Evolutionary conservation across 495 filamentous ascomycete species (phyloP).

Genomic region (Daldinia childiae): DNA sequence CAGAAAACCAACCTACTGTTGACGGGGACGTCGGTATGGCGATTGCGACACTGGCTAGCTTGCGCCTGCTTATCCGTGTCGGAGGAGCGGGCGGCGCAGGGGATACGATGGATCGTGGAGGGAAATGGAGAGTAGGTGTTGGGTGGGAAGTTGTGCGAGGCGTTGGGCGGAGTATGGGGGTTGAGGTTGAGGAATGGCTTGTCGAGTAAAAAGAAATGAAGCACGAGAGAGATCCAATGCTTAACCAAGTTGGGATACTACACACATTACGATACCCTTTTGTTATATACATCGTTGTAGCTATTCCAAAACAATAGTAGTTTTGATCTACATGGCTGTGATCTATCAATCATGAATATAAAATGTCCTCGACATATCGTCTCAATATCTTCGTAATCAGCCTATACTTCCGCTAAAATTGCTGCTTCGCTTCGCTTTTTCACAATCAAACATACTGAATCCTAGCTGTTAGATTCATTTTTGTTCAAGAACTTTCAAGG

Average conservation of each 20-base stretch:
- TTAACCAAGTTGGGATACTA: not conserved
- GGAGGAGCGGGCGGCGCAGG: slow-evolving; percentile 50
- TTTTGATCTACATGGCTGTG: slow-evolving; percentile 19
- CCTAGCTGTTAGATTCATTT: not conserved
- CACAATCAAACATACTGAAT: not conserved
- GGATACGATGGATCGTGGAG: slow-evolving; percentile 69
- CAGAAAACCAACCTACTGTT: slow-evolving; percentile 41
- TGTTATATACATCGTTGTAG: not conserved
- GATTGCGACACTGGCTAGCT: slow-evolving; percentile 80
- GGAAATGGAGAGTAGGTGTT: slow-evolving; percentile 78
- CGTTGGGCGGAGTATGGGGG: slow-evolving; percentile 72
- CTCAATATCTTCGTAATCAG: not conserved
- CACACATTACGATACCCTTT: slow-evolving; percentile 1
- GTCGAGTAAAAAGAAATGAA: slow-evolving; percentile 56
- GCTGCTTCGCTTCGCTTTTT: slow-evolving; percentile 4
- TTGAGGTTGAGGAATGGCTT: slow-evolving; percentile 78
- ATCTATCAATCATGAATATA: slow-evolving; percentile 11
- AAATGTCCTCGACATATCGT: not conserved
- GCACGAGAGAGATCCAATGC: not conserved
- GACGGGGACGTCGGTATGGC: slow-evolving; percentile 74
- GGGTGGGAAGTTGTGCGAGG: slow-evolving; percentile 75
- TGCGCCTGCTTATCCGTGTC: slow-evolving; percentile 74
- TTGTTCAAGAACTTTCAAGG: slow-evolving; percentile 25
- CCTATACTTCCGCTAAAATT: slow-evolving; percentile 15
- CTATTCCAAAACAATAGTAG: slow-evolving; percentile 18